These are phyloP conservation scores for Globisporangium recalcitrans DNA, from an alignment of 352 stramenopile genomes.

Conservation along the genomic window DNA sequence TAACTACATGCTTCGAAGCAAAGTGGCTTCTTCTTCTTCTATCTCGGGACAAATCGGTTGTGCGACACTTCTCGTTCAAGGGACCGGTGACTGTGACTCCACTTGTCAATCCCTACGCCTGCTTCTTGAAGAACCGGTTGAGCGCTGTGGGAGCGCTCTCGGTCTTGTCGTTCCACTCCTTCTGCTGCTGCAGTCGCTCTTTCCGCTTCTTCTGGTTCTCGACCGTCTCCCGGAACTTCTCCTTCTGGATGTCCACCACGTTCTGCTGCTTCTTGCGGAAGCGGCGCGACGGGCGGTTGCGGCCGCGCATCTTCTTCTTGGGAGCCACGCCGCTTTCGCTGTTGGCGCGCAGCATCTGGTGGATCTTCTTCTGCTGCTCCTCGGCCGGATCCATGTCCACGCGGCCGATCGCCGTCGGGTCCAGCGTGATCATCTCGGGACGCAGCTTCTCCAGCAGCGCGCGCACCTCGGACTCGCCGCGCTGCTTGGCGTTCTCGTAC, in stretches of 20 bases:
- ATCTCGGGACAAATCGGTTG: background rate
- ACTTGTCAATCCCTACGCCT: slow-evolving; percentile 20
- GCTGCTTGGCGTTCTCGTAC: slow-evolving; percentile 95
- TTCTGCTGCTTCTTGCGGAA: slow-evolving; percentile 97
- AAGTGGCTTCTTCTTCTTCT: background rate
- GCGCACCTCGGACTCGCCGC: slow-evolving; percentile 94
- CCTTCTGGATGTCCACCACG: slow-evolving; percentile 94
- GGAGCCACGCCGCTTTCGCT: slow-evolving; percentile 54
- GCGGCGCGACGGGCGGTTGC: slow-evolving; percentile 95
- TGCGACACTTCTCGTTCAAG: background rate
- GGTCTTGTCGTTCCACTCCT: slow-evolving; percentile 76
- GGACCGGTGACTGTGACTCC: too few species aligned
- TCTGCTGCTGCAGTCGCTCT: slow-evolving; percentile 64
- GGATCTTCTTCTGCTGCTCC: slow-evolving; percentile 80
- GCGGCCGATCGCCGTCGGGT: slow-evolving; percentile 91
- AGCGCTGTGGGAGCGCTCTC: slow-evolving; percentile 70
- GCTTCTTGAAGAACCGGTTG: slow-evolving; percentile 88
- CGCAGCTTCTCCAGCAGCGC: slow-evolving; percentile 97
- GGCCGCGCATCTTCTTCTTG: slow-evolving; percentile 97
- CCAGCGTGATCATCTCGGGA: slow-evolving; percentile 97
- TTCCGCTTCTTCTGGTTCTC: slow-evolving; percentile 71
- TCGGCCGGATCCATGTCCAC: slow-evolving; percentile 90
- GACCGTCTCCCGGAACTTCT: slow-evolving; percentile 87
- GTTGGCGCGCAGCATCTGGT: slow-evolving; percentile 72
- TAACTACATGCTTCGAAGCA: background rate